These are phyloP conservation scores for Cordyceps tenuipes DNA, from an alignment of 2,329 filamentous ascomycete species.

Conservation along the genomic window DNA sequence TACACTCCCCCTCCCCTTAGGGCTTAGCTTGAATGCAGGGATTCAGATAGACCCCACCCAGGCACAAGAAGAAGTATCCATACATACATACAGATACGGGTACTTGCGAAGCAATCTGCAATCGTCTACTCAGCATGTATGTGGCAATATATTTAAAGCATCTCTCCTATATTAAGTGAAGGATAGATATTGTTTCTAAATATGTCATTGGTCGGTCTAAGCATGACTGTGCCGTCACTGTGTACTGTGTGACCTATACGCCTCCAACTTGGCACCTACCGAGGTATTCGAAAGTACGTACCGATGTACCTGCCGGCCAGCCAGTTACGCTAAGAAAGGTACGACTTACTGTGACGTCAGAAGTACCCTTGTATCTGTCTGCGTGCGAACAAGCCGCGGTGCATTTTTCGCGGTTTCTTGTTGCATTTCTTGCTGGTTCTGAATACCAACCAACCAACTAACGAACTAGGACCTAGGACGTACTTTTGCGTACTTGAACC, in stretches of 20 bases:
- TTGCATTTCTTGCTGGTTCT: background rate
- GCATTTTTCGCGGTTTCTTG: background rate
- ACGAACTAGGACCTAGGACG: no score
- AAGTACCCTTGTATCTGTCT: background rate
- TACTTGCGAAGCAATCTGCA: background rate
- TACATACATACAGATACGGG: no score
- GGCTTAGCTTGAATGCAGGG: background rate
- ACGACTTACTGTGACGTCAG: constrained; percentile 2
- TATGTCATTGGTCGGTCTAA: background rate
- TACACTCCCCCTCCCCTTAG: background rate
- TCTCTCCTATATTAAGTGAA: no score
- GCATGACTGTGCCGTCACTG: background rate
- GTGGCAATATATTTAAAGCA: background rate
- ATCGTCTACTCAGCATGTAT: background rate
- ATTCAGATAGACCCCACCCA: background rate
- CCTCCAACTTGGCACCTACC: no score
- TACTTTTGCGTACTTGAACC: background rate
- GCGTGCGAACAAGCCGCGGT: background rate
- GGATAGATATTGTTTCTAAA: background rate
- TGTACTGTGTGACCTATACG: background rate
- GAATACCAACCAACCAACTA: no score
- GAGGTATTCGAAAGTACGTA: no score
- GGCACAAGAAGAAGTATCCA: background rate
- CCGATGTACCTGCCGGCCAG: background rate
- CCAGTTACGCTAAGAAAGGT: background rate